Percentiles rank a stretch among this genome's conserved stretches.
phyloP scores from a whole-genome alignment of 257 asterid genomes.

The Solanum peruvianum region DNA sequence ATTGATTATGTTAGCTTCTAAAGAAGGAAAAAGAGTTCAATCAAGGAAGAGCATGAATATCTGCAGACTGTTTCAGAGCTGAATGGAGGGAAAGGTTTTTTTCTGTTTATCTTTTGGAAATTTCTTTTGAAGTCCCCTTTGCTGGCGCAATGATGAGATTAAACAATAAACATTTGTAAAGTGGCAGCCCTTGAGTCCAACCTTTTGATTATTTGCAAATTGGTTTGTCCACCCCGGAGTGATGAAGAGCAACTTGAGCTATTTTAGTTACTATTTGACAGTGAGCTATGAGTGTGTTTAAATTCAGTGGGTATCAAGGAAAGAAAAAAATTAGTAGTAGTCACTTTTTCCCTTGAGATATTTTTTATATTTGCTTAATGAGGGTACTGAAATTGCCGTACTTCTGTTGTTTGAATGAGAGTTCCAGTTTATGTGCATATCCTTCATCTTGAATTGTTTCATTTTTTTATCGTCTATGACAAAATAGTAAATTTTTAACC shows the following conservation, averaged over 20 bases:
- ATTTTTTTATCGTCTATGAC: not conserved
- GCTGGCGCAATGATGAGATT: not conserved
- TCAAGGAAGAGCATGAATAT: not conserved
- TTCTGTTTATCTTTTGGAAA: not conserved
- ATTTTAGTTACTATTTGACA: not conserved
- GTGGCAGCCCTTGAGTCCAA: not conserved
- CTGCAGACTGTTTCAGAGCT: not conserved
- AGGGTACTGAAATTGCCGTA: not conserved
- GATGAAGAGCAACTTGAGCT: not conserved
- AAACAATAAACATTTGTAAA: not conserved
- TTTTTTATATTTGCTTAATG: not conserved
- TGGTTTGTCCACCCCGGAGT: not conserved
- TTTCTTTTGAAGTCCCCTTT: not conserved
- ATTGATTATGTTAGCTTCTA: not conserved
- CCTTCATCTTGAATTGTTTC: not conserved
- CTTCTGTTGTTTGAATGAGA: slow-evolving; percentile 1
- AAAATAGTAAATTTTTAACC: not conserved
- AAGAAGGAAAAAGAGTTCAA: not conserved
- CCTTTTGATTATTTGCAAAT: not conserved
- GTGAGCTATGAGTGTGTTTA: not conserved
- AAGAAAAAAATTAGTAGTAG: not conserved
- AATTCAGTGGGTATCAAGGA: not conserved
- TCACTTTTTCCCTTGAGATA: not conserved
- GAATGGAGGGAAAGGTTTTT: not conserved
- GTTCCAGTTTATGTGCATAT: not conserved